phyloP scores from a whole-genome alignment of 208 protist species.

The Herpetomonas muscarum region DNA sequence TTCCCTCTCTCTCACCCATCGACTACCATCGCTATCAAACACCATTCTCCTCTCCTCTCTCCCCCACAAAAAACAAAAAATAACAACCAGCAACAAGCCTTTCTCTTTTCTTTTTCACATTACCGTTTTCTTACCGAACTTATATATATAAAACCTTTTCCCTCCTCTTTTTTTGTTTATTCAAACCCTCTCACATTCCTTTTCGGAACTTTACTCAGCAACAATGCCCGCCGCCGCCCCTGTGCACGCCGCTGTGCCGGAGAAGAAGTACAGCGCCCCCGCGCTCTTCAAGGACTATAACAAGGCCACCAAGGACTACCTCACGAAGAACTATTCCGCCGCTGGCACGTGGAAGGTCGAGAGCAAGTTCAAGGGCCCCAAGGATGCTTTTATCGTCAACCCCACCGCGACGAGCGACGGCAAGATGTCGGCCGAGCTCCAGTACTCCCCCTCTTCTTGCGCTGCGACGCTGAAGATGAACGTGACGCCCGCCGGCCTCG shows the following conservation, averaged over 20 bases:
- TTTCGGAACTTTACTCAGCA: background rate
- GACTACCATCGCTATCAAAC: background rate
- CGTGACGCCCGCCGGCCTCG: slow-evolving; percentile 26
- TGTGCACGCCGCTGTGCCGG: background rate
- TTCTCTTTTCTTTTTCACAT: background rate
- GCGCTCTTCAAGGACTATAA: slow-evolving; percentile 76
- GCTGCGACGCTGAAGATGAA: slow-evolving; percentile 46
- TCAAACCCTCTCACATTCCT: background rate
- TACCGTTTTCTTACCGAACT: background rate
- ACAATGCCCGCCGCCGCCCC: background rate
- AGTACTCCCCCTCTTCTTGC: slow-evolving; percentile 45
- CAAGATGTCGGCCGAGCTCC: slow-evolving; percentile 50
- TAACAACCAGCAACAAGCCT: background rate
- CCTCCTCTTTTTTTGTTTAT: slow-evolving; percentile 2
- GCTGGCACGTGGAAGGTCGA: slow-evolving; percentile 59
- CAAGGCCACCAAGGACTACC: slow-evolving; percentile 74
- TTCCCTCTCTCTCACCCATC: no score
- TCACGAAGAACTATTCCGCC: slow-evolving; percentile 63
- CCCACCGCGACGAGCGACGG: slow-evolving; percentile 29
- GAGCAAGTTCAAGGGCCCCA: slow-evolving; percentile 70
- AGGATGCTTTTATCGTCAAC: slow-evolving; percentile 61
- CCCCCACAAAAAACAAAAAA: background rate
- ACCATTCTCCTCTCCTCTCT: background rate
- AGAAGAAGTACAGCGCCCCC: slow-evolving; percentile 18
- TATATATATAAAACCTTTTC: background rate